Conservation (phyloP, 2,329 filamentous ascomycete species). For the Dactylellina drechsleri region DNA sequence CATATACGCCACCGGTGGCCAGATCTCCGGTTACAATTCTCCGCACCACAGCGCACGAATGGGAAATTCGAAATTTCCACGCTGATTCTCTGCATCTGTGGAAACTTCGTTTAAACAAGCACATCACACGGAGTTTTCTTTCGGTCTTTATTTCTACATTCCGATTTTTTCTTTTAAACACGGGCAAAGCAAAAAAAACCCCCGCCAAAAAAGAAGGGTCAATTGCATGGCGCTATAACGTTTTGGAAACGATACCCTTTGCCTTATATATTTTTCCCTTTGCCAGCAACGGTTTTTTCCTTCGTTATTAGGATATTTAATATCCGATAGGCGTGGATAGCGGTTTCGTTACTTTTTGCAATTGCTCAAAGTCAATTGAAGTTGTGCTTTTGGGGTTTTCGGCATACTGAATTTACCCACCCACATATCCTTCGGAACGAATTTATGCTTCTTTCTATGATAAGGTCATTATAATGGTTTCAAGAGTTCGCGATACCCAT, state of each 20-base stretch:
- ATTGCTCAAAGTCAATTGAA: too few species aligned
- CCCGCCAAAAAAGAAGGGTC: background rate
- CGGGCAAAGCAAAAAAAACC: conserved; percentile 15
- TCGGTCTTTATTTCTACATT: conserved; percentile 26
- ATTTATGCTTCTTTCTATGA: conserved; percentile 19
- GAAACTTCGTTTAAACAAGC: conserved; percentile 16
- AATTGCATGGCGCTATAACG: conserved; percentile 20
- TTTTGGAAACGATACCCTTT: conserved; percentile 53
- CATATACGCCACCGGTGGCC: conserved; percentile 33
- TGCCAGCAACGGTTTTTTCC: conserved; percentile 25
- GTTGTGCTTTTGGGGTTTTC: too few species aligned
- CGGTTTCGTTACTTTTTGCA: background rate
- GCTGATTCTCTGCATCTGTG: conserved; percentile 11
- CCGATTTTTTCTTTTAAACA: conserved; percentile 35
- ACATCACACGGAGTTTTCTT: conserved; percentile 30
- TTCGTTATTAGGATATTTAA: conserved; percentile 13
- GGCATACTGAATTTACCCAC: background rate
- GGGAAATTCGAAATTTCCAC: conserved; percentile 28
- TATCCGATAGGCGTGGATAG: conserved; percentile 9
- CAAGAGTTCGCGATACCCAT: conserved; percentile 35
- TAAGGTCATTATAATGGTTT: conserved; percentile 18
- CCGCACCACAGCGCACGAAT: conserved; percentile 8
- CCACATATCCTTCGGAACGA: conserved; percentile 16
- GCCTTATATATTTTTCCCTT: conserved; percentile 24
- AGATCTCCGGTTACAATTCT: conserved; percentile 10